These are phyloP conservation scores for Conoideocrella luteorostrata DNA, from an alignment of 2,329 filamentous ascomycete species.

Conservation along the genomic window DNA sequence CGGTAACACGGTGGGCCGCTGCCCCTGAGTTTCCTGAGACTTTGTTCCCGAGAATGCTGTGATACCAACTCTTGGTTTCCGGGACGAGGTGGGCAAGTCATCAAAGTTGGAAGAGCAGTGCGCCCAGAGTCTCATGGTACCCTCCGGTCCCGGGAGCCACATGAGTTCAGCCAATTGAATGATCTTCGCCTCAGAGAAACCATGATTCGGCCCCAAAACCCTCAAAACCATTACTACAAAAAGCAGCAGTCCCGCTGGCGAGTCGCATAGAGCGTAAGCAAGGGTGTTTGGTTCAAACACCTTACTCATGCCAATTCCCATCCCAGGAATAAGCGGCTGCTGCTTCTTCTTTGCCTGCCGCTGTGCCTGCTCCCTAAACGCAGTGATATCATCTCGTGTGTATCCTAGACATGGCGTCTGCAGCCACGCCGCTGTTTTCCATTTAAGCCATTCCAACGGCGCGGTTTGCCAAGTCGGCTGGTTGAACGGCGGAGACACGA, in stretches of 20 bases:
- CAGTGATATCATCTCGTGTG: slow-evolving; percentile 41
- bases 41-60: slow-evolving; percentile 39
- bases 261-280: slow-evolving; percentile 56
- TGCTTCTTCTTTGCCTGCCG: slow-evolving; percentile 8
- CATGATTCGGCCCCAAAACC: slow-evolving; percentile 31
- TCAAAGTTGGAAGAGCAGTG: slow-evolving; percentile 30
- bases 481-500: slow-evolving; percentile 50
- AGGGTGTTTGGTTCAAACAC: slow-evolving; percentile 46
- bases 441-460: slow-evolving; percentile 47
- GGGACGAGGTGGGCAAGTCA: slow-evolving; percentile 14
- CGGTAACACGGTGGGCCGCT: slow-evolving; percentile 13
- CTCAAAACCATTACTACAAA: slow-evolving; percentile 44
- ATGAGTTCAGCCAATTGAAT: slow-evolving; percentile 55
- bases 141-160: slow-evolving; percentile 62
- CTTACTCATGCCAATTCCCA: slow-evolving; percentile 23
- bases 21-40: slow-evolving; percentile 8
- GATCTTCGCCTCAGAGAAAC: slow-evolving; percentile 45
- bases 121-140: slow-evolving; percentile 50
- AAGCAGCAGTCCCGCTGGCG: slow-evolving; percentile 51
- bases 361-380: slow-evolving; percentile 23
- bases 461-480: slow-evolving; percentile 39
- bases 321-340: slow-evolving; percentile 12
- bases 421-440: slow-evolving; percentile 45
- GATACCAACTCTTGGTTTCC: slow-evolving; percentile 36
- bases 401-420: slow-evolving; percentile 50